Conservation (phyloP, 345 rosid genomes). For the Hypericum androsaemum region DNA sequence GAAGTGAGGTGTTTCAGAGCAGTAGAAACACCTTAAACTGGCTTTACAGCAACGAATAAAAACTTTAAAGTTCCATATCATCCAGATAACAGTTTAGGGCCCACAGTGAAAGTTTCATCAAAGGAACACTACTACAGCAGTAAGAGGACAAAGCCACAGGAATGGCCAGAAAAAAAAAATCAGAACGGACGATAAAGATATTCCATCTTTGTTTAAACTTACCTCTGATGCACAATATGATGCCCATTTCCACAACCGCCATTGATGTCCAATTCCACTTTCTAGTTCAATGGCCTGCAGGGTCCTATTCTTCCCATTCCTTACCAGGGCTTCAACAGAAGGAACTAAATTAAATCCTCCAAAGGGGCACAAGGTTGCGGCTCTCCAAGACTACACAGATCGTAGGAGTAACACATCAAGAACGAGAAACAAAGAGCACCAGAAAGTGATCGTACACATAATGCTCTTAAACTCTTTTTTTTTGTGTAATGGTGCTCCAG, state of each 20-base stretch:
- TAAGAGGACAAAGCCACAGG: too few species aligned
- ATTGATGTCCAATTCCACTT: constrained; percentile 83
- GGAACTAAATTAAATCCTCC: constrained; percentile 79
- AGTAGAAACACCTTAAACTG: too few species aligned
- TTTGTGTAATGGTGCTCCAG: neutral
- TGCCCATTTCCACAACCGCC: constrained; percentile 97
- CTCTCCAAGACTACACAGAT: constrained; percentile 80
- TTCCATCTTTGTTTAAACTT: constrained; percentile 5
- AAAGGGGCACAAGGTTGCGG: constrained; percentile 81
- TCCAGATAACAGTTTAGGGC: too few species aligned
- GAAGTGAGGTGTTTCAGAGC: too few species aligned
- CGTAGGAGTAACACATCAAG: constrained; percentile 5
- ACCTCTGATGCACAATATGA: constrained; percentile 92
- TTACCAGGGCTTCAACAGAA: constrained; percentile 66
- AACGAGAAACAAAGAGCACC: neutral
- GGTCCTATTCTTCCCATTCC: constrained; percentile 69
- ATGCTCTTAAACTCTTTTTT: neutral
- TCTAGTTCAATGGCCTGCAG: constrained; percentile 90
- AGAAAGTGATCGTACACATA: neutral
- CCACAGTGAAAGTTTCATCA: too few species aligned
- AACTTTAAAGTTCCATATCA: too few species aligned
- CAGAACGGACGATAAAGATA: too few species aligned
- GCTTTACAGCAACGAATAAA: too few species aligned
- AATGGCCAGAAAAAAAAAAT: too few species aligned
- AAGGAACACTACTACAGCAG: too few species aligned